These are phyloP conservation scores for Elsinoe ampelina DNA, from an alignment of 2,329 filamentous ascomycete species.

Conservation along the genomic window DNA sequence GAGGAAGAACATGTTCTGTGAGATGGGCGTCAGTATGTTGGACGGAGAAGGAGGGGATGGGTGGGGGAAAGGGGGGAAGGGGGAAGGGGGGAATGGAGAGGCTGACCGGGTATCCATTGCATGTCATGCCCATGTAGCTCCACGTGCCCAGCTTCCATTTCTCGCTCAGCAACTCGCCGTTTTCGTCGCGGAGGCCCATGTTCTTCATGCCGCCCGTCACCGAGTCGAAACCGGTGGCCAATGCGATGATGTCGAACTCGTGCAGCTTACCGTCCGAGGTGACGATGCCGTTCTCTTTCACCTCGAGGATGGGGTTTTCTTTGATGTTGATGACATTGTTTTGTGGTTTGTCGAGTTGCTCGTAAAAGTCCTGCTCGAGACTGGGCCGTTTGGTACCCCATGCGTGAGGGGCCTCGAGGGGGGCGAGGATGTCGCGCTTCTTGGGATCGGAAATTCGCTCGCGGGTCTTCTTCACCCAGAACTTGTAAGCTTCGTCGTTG, in stretches of 20 bases:
- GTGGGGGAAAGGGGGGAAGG: neutral
- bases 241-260: slow-evolving; percentile 39
- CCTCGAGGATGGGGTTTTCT: slow-evolving; percentile 33
- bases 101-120: slow-evolving; percentile 28
- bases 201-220: slow-evolving; percentile 40
- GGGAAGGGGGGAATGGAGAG: neutral
- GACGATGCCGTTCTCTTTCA: slow-evolving; percentile 37
- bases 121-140: slow-evolving; percentile 36
- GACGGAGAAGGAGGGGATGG: neutral
- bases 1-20: slow-evolving; percentile 25
- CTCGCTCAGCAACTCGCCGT: slow-evolving; percentile 30
- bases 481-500: slow-evolving; percentile 38
- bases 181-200: slow-evolving; percentile 27
- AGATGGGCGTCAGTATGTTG: neutral
- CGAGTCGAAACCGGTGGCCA: slow-evolving; percentile 40
- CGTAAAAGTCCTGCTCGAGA: slow-evolving; percentile 40
- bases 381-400: slow-evolving; percentile 41
- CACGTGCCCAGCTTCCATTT: slow-evolving; percentile 37
- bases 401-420: slow-evolving; percentile 35
- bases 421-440: slow-evolving; percentile 40
- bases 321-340: slow-evolving; percentile 37
- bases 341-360: slow-evolving; percentile 35
- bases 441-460: slow-evolving; percentile 34
- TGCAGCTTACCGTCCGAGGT: slow-evolving; percentile 32
- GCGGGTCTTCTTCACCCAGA: slow-evolving; percentile 38